Evolutionary conservation across 352 stramenopile genomes (phyloP).

Genomic region (Nothophytophthora sp.): DNA sequence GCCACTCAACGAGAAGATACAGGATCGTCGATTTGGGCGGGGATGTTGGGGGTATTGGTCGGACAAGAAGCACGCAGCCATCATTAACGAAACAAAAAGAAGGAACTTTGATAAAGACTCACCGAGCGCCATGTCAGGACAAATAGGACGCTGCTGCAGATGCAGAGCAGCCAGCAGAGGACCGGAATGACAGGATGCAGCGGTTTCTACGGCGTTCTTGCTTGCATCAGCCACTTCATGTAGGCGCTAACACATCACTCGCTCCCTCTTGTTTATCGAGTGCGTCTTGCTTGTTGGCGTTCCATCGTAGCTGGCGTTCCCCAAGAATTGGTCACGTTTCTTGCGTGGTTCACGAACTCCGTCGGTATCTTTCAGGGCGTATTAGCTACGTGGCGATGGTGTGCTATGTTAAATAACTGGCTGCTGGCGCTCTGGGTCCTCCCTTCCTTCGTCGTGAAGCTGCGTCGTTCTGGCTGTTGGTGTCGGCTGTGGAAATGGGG

Average conservation of each 20-base stretch:
- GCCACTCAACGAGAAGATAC: constrained; percentile 34
- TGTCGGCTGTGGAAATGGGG: too few relatives aligned
- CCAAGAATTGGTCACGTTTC: too few relatives aligned
- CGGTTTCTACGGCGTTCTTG: too few relatives aligned
- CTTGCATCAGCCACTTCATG: too few relatives aligned
- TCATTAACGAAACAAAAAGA: constrained; percentile 35
- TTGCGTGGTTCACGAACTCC: constrained; percentile 1
- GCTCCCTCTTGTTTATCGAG: too few relatives aligned
- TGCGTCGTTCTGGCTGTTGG: neutral
- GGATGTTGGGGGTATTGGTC: constrained; percentile 3
- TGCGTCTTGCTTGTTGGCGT: too few relatives aligned
- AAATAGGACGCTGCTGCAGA: too few relatives aligned
- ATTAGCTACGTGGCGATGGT: constrained; percentile 18
- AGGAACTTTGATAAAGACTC: constrained; percentile 30
- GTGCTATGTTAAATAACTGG: constrained; percentile 29
- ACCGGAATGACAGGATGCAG: too few relatives aligned
- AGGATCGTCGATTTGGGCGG: constrained; percentile 4
- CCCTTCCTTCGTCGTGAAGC: neutral
- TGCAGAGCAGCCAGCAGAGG: too few relatives aligned
- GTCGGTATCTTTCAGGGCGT: too few relatives aligned
- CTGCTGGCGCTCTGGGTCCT: constrained; percentile 1
- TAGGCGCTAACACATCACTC: too few relatives aligned
- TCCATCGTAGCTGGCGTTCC: too few relatives aligned
- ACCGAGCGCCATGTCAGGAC: constrained; percentile 1
- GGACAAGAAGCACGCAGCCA: constrained; percentile 15